These are phyloP conservation scores for Manihot esculenta DNA, from an alignment of 441 rosid genomes.

Conservation along the genomic window DNA sequence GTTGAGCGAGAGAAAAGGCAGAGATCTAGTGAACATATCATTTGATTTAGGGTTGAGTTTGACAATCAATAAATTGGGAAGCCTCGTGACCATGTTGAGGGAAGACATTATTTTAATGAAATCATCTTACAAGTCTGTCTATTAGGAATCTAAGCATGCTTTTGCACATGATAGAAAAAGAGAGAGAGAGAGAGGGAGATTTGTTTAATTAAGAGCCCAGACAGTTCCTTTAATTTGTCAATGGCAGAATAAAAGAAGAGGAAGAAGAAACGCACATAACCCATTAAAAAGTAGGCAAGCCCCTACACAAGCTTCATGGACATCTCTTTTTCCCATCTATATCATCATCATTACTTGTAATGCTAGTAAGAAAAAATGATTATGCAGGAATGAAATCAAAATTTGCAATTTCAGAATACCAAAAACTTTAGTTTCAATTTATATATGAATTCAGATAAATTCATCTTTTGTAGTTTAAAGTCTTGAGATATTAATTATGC, in stretches of 20 bases:
- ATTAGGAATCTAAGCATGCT: constrained; percentile 36
- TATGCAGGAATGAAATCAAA: no score
- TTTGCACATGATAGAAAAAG: constrained; percentile 24
- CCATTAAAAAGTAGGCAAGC: constrained; percentile 10
- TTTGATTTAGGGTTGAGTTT: neutral
- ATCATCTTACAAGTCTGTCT: constrained; percentile 10
- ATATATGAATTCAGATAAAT: no score
- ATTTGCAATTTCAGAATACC: no score
- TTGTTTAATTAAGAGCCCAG: neutral
- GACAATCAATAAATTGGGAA: constrained; percentile 3
- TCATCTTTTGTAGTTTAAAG: no score
- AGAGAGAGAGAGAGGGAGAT: neutral
- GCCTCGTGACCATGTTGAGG: constrained; percentile 27
- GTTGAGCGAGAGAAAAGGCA: constrained; percentile 29
- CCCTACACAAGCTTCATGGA: neutral
- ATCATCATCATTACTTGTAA: no score
- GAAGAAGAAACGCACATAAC: constrained; percentile 25
- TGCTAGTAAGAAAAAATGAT: no score
- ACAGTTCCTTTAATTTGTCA: no score
- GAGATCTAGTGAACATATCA: neutral
- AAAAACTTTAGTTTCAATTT: no score
- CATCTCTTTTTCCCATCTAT: no score
- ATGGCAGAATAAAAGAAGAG: no score
- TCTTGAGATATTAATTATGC: no score
- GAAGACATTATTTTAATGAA: constrained; percentile 20